Conservation (phyloP, 2,329 filamentous ascomycete species). For the Microdochium paspali region DNA sequence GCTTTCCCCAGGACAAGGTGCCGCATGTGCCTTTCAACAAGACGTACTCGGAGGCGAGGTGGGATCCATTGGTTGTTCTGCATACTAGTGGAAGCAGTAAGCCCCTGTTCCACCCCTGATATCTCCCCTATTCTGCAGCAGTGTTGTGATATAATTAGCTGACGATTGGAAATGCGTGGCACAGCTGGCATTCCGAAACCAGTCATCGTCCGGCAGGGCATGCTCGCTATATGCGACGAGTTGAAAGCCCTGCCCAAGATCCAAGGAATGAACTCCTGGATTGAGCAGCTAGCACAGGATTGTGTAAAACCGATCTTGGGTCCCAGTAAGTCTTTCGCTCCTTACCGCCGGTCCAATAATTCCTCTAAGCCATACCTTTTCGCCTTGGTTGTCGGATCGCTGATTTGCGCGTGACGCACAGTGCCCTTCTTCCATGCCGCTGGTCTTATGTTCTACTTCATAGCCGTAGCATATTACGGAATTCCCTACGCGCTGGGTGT, state of each 20-base stretch:
- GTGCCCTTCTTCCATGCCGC: conserved; percentile 31
- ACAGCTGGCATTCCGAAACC: conserved; percentile 1
- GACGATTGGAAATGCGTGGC: too few relatives aligned
- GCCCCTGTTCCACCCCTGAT: too few relatives aligned
- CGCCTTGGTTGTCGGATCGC: neutral
- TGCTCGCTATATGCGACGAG: conserved; percentile 6
- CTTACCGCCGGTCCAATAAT: neutral
- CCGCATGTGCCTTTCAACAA: neutral
- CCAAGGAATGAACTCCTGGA: too few relatives aligned
- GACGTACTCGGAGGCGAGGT: neutral
- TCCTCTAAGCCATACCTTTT: neutral
- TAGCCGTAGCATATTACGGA: conserved; percentile 20
- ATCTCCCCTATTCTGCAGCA: conserved; percentile 1
- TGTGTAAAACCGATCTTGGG: too few relatives aligned
- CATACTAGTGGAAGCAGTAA: conserved; percentile 1
- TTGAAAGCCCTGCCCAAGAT: conserved; percentile 3
- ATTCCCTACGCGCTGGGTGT: conserved; percentile 17
- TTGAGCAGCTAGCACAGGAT: too few relatives aligned
- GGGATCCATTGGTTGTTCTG: neutral
- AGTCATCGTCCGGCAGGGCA: conserved; percentile 1
- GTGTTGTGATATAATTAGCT: neutral
- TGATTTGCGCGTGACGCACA: neutral
- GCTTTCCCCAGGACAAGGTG: neutral
- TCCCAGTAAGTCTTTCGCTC: conserved; percentile 8
- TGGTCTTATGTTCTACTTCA: conserved; percentile 15